Evolutionary conservation across 2,329 filamentous ascomycete genomes (phyloP), one percentile per base, ranked within the genome.

Genomic region (Claviceps sorghi): DNA sequence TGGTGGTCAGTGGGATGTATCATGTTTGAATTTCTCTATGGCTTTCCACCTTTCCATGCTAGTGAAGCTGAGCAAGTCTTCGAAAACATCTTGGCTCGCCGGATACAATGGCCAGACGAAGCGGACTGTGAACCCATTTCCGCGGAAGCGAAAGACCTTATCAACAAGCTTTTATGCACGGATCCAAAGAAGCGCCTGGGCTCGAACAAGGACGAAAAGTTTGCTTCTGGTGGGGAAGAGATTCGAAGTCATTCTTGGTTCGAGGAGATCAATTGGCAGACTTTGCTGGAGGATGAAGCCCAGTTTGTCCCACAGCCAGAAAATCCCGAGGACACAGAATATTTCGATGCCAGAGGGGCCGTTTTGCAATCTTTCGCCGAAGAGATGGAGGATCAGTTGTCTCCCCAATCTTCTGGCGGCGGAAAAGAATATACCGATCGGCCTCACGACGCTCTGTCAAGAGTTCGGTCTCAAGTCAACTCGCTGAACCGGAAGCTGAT

Each of bases 1-100:
- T 98, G 93, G 93, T 98, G 93, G 93, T 97, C 93, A 22, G 77
- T 98, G n/a, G 93, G 93, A 1, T 98, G 94, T 66, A 97, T 98
- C 60, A 73, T 97, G 67, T 98, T 96, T 61, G 93, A 98, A 62
- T 96, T 95, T 58, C 72, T 98, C 2, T 97, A 88, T 62, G 93
- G 93, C 1, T 84, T 88, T 53, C 93, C 93, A 1, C 93, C 93
- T 0, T 98, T 98, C 67, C 89, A 97, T 65, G 93, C 88, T 1
- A 74, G 77, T 21, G 89, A 90, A 48, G 88, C 93, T 0, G 93
- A 98, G 60, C 78, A 93, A 60, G 93, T 98, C 1, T 98, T 98
- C 63, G 88, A 96, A 60, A 98, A 98, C 61, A 98, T 98, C 55
- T 72, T 98, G 40, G 82, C 84, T 29, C 84, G 91, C 50, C 85